phyloP scores from a whole-genome alignment of 108 stramenopile genomes.

The Fistulifera pelliculosa region DNA sequence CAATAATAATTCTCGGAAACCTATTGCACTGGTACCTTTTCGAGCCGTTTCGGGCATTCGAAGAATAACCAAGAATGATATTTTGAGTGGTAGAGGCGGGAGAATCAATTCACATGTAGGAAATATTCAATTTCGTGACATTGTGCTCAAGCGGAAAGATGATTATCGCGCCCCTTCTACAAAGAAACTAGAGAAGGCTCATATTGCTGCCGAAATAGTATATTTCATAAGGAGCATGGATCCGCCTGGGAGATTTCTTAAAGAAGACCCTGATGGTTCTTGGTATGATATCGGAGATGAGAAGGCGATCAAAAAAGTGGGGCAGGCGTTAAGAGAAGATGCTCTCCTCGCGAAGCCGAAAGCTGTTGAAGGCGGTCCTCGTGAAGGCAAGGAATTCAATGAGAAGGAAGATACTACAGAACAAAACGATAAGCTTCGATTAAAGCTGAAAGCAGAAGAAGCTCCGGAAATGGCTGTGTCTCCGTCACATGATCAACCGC shows the following conservation, averaged over 20 bases:
- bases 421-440: neutral
- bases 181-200: constrained; percentile 77
- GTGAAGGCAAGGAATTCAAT: neutral
- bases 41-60: constrained; percentile 35
- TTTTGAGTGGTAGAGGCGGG: constrained; percentile 71
- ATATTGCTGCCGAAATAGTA: constrained; percentile 68
- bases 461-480: neutral
- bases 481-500: constrained; percentile 2
- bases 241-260: constrained; percentile 73
- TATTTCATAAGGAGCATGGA: constrained; percentile 49
- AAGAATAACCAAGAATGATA: constrained; percentile 42
- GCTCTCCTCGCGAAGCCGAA: constrained; percentile 64
- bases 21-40: constrained; percentile 17
- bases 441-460: neutral
- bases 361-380: constrained; percentile 14
- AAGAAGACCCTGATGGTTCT: constrained; percentile 59
- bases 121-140: constrained; percentile 75
- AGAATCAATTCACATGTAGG: constrained; percentile 84
- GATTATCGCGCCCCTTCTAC: constrained; percentile 62
- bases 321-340: constrained; percentile 81
- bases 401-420: neutral
- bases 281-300: constrained; percentile 83
- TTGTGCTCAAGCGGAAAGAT: constrained; percentile 50
- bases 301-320: constrained; percentile 77
- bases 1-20: too few species aligned